A percentile compares a stretch with the other conserved stretches of the same genome.
phyloP scores from a whole-genome alignment of 2,329 filamentous ascomycete species.

The Tolypocladium tundrense region DNA sequence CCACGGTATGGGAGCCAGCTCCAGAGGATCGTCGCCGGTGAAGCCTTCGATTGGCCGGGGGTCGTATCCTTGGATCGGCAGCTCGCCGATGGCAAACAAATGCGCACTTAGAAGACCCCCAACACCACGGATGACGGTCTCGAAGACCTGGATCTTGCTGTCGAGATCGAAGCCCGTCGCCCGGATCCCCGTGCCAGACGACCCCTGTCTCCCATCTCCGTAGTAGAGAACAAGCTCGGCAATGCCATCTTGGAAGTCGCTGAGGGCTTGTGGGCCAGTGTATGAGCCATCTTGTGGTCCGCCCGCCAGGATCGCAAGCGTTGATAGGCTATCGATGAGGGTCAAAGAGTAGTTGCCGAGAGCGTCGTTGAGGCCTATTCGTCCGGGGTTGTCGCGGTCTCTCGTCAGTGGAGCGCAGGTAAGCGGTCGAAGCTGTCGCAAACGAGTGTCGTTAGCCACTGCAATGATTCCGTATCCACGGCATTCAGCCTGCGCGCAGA shows the following conservation, averaged over 20 bases:
- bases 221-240: constrained; percentile 69
- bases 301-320: constrained; percentile 83
- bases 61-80: constrained; percentile 74
- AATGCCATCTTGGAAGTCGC: constrained; percentile 73
- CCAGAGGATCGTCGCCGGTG: constrained; percentile 28
- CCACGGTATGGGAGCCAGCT: constrained; percentile 55
- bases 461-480: neutral
- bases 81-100: constrained; percentile 79
- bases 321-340: constrained; percentile 88
- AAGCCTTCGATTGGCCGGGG: constrained; percentile 27
- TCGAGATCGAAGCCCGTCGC: constrained; percentile 84
- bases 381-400: constrained; percentile 66
- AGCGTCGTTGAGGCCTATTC: constrained; percentile 87
- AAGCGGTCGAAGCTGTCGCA: constrained; percentile 62
- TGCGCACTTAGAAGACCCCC: constrained; percentile 89
- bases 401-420: constrained; percentile 77
- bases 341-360: constrained; percentile 96
- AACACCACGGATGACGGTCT: constrained; percentile 89
- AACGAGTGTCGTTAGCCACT: constrained; percentile 4
- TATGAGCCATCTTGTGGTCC: constrained; percentile 37
- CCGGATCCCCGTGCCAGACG: constrained; percentile 58
- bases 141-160: constrained; percentile 97
- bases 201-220: constrained; percentile 67
- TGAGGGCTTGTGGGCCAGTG: constrained; percentile 40
- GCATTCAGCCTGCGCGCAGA: neutral